Evolutionary conservation across 495 filamentous ascomycete genomes (phyloP), one percentile per base, ranked within the genome.

Genomic region (Hypoxylon subgilvum): DNA sequence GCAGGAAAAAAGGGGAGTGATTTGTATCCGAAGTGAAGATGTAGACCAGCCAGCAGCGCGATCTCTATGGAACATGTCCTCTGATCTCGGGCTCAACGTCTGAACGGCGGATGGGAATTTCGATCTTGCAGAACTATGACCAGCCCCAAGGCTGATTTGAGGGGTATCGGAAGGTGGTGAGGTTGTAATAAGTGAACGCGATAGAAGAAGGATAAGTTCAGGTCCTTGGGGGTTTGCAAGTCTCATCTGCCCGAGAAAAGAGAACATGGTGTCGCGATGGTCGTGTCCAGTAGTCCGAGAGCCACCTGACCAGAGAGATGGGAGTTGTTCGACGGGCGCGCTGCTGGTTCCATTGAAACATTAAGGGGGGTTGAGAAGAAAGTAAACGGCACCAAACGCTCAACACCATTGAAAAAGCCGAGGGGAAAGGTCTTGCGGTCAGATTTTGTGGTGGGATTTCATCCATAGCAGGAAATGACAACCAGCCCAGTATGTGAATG

Each of bases 331-430:
- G 23, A 18, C 30, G 38, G 28, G 28, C 31, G 34, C 39, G 43
- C 46, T 65, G 61, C 57, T 52, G 58, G 54, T 63, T 59, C n/a
- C 30, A 65, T 61, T 65, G 65, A 67, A 52, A 65, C 61, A 65
- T 67, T 65, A 69, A 62, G 31, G 52, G 47, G 32, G 50, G 22
- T 57, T 57, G 34, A 36, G 44, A 62, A 61, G 55, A 51, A 52
- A 34, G 63, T 49, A 45, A 50, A 53, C 6, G 43, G 9, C 67
- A 64, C 65, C 65, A 69, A 58, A 57, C 63, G 46, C 67, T 65
- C 64, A 60, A 63, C 67, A 69, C 61, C 52, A 62, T 49, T 45
- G 41, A 50, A 61, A 60, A 63, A 47, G 57, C 50, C 44, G 61
- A 67, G 63, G 52, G 32, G 30, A 52, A 42, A 57, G 16, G 32